Evolutionary conservation across 2,329 filamentous ascomycete genomes (phyloP).

Genomic region (Neonectria sp.): DNA sequence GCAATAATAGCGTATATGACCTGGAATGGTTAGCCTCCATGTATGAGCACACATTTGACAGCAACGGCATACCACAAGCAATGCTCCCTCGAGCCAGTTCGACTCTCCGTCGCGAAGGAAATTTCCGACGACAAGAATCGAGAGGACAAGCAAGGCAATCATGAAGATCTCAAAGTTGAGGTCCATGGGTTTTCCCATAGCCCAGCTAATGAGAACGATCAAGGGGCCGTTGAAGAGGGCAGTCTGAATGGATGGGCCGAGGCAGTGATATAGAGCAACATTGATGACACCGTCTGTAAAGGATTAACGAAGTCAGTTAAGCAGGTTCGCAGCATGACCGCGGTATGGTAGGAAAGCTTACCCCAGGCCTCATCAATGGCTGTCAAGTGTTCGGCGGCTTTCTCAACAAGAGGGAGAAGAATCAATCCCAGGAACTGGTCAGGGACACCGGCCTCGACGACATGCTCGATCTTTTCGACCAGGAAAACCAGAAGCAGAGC

Average conservation of each 20-base stretch:
- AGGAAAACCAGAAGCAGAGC: slow-evolving; percentile 77
- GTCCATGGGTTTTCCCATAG: slow-evolving; percentile 74
- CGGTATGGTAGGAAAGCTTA: slow-evolving; percentile 17
- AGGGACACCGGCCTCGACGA: slow-evolving; percentile 51
- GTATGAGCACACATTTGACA: rapidly evolving
- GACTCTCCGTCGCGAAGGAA: slow-evolving; percentile 82
- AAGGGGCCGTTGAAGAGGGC: slow-evolving; percentile 82
- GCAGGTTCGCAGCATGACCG: not conserved
- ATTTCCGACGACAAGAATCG: slow-evolving; percentile 81
- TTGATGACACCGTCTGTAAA: slow-evolving; percentile 73
- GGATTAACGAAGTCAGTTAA: not conserved
- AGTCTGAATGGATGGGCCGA: slow-evolving; percentile 82
- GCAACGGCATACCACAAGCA: slow-evolving; percentile 70
- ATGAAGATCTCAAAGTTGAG: slow-evolving; percentile 85
- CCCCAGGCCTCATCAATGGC: slow-evolving; percentile 79
- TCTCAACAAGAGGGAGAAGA: slow-evolving; percentile 77
- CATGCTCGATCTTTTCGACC: slow-evolving; percentile 75
- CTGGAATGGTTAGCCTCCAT: slow-evolving; percentile 32
- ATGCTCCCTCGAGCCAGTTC: slow-evolving; percentile 81
- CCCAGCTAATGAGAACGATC: slow-evolving; percentile 80
- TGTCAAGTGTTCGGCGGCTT: slow-evolving; percentile 79
- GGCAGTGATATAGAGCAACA: slow-evolving; percentile 79
- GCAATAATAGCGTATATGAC: slow-evolving; percentile 61
- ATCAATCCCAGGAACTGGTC: slow-evolving; percentile 67
- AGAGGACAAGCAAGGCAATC: slow-evolving; percentile 79